Evolutionary conservation across 176 grass and related monocot genomes (phyloP), one percentile per base, ranked within the genome.

Genomic region (Elymus sibiricus): DNA sequence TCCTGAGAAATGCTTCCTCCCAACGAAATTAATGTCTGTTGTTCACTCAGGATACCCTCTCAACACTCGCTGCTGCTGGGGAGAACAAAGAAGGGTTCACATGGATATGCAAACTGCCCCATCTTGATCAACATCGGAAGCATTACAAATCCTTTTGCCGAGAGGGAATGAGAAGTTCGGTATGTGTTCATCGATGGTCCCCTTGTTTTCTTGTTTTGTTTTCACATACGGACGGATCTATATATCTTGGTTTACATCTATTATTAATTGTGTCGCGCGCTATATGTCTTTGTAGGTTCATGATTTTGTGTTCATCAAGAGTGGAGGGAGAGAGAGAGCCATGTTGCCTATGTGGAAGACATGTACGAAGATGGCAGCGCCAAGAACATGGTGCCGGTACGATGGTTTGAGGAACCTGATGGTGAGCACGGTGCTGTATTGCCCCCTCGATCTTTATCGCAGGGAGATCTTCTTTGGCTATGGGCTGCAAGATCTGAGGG

Each of bases 81-180:
- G 82, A 64, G 47, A 51, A 89, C 61, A 76, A 84, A 12, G 53
- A 74, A 75, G 70, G 75, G 15, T 95, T 95, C 67, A 51, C 81
- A 85, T 95, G 93, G 93, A 42, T 91, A 68, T 80, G 88, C 40
- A 70, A 70, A 53, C 35, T 73, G 62, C 92, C 83, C 26, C 63
- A 65, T 77, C 49, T 32, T 47, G 84, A 78, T 43, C 89, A 83
- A 89, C 60, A 49, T 34, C 72, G 81, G 49, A 95, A 91, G 49
- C 88, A 90, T 72, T 93, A 95, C 77, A 87, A 61, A 38, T 95
- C 93, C 27, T 95, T 95, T 73, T 79, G 17, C 64, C 75, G 84
- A 29, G 81, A 76, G 9, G 90, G 88, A 28, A 79, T 85, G 65
- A 95, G 64, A 37, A 91, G 91, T 70, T 92, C 90, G 29, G 93